Base-by-base conservation (phyloP, 2,329 filamentous ascomycete species). In the Biscogniauxia mediterranea region DNA sequence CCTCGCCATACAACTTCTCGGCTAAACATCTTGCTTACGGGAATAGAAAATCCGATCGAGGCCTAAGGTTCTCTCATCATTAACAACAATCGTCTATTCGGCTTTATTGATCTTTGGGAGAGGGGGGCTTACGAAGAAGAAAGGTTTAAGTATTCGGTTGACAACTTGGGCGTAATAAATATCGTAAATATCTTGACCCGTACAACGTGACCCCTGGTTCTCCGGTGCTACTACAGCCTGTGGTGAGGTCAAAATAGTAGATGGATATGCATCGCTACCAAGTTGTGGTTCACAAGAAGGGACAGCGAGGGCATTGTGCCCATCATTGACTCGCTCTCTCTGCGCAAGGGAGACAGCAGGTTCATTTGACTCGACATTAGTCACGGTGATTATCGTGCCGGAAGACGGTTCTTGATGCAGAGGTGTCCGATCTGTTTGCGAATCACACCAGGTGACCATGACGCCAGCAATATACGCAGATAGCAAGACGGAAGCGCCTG, bases 31-130 rank as follows among this genome's bases (percentile, higher is more conserved):
- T 84, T 76, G 0, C 83, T 85, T 28, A 94, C 88, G 0, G 91
- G 91, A 1, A 95, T 90, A 0, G 90, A 88, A 70, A 94, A 93
- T 0, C 91, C 91, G 42, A 94, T 89, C 0, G 83, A 85, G 0
- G 83, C 80, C 80, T 81, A 1, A 23, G 23, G 23, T 23, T 23
- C 23, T 23, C 0, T 1, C 21, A 42, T 69, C 6, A 69, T 64
- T 15, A 5, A 15, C 2, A 26, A 19, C 17, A n/a, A 4, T 1
- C 13, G 7, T 15, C 5, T 32, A 32, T 8, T 32, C 11, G 11
- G 13, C 6, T 3, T 2, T 46, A 20, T 53, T 15, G 32, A 17
- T n/a, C 13, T n/a, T 7, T 3, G 38, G 28, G n/a, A 54, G n/a
- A 7, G 42, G 19, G 17, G 9, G 19, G 74, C 83, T 74, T 69